Conservation (phyloP, 2,329 filamentous ascomycete genomes). For the Paraphoma chrysanthemicola region DNA sequence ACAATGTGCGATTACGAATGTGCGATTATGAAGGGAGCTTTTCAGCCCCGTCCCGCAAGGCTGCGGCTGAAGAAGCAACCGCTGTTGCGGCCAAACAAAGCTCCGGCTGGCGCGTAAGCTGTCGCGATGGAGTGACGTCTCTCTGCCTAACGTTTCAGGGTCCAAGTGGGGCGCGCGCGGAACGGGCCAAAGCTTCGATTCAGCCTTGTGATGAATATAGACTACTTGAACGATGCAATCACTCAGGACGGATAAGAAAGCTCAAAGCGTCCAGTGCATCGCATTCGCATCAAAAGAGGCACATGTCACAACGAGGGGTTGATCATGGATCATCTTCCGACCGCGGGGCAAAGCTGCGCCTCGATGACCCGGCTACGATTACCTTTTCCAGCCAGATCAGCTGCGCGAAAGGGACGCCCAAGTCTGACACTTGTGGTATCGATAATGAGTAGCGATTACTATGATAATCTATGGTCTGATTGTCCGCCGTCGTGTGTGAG, state of each 20-base stretch:
- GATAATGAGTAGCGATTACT: too few relatives aligned
- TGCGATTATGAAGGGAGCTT: neutral
- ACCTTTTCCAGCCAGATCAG: conserved; percentile 7
- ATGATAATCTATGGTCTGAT: too few relatives aligned
- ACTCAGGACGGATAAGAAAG: neutral
- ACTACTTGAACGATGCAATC: neutral
- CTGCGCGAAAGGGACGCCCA: neutral
- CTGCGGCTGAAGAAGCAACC: neutral
- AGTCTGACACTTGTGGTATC: too few relatives aligned
- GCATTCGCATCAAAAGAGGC: neutral
- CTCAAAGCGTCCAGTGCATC: neutral
- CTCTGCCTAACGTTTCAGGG: conserved; percentile 7
- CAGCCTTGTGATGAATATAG: conserved; percentile 6
- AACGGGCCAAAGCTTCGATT: conserved; percentile 1
- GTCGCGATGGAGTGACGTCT: conserved; percentile 20
- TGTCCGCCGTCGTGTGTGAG: too few relatives aligned
- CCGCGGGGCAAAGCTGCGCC: conserved; percentile 23
- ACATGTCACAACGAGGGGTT: neutral
- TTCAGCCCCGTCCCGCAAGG: conserved; percentile 3
- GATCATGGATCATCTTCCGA: neutral
- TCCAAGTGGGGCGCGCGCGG: conserved; percentile 20
- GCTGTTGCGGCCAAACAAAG: conserved; percentile 15
- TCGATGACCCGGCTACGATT: conserved; percentile 10
- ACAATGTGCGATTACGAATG: neutral
- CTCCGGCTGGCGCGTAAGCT: conserved; percentile 20